Base-by-base conservation (phyloP, 75 land plant species). In the Selaginella tamariscina region DNA sequence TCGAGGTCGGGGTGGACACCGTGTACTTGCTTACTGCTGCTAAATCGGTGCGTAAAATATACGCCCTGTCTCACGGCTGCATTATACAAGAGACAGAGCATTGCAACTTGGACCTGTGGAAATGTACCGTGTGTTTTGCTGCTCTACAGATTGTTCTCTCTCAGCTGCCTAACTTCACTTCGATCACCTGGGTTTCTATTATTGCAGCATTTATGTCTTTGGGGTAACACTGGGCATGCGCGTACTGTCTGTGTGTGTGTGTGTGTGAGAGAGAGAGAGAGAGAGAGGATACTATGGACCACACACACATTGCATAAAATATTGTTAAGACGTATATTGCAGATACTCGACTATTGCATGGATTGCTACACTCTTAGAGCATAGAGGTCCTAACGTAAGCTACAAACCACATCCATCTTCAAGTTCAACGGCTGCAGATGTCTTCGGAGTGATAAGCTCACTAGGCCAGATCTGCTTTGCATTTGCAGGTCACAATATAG, bases 101-200 rank as follows among this genome's bases (percentile, higher is more conserved):
- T n/a, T n/a, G n/a, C n/a, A n/a, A n/a, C n/a, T n/a, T n/a, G n/a
- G n/a, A n/a, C n/a, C n/a, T n/a, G n/a, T n/a, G n/a, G n/a, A n/a
- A n/a, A n/a, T n/a, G n/a, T n/a, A n/a, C n/a, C n/a, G n/a, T n/a
- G n/a, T n/a, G n/a, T 9, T 59, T 59, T 59, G 62, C 62, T 5
- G 8, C 26, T 5, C 9, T 59, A 8, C 62, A 59, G 18, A 9
- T 59, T 5, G 8, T 59, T n/a, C 21, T 59, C 9, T 23, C 27
- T 23, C 62, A 59, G 62, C 26, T 59, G n/a, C 62, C 21, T 2
- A 21, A 59, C 27, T 27, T 59, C 62, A 59, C 5, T 5, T 59
- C 62, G n/a, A 59, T 59, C 62, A 59, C 62, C 62, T 5, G 62
- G n/a, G 26, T 59, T n/a, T 59, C 62, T n/a, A 8, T 59, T 5